Base-by-base conservation (phyloP, 257 asterid genomes). In the Ilex asprella region DNA sequence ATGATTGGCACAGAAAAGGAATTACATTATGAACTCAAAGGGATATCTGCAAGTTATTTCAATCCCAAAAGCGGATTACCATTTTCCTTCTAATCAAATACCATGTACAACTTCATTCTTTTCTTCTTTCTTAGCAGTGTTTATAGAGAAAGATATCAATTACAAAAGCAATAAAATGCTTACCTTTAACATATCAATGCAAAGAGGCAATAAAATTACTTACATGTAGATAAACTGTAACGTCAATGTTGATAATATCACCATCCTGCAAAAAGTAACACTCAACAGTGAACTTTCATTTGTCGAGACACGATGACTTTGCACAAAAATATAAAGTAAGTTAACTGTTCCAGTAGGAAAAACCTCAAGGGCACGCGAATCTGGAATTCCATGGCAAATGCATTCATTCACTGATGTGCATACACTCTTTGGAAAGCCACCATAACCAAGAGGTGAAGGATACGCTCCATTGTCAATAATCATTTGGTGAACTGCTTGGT, bases 341-440 rank as follows among this genome's bases (percentile, higher is more conserved):
- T 46, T 7, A 46, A 16, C 15, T 14, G 56, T 59, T 71, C 65
- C 39, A 61, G 61, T 35, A 61, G 30, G 54, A 47, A 75, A 78
- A 76, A 89, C 99, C 99, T 86, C 86, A 50, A 93, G 97, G 53
- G 75, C 79, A 62, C 95, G 94, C 65, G 99, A 93, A 82, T 93
- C 99, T 27, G 99, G 99, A 66, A 93, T 93, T 72, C 99, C 99
- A 66, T 93, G 99, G 82, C 97, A 89, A 82, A 89, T 89, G 82
- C 99, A 93, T 83, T 93, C 97, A 64, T 93, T 93, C 67, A 93
- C 95, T 10, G 99, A 93, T 72, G 99, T 93, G 84, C 99, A 93
- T 46, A 93, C 96, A 62, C 96, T 93, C 87, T 93, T 89, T 5
- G 99, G 99, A 76, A 93, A 93, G 31, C 96, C 97, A 55, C 95